Evolutionary conservation across 2,329 filamentous ascomycete species (phyloP).

Genomic region (Lanzia echinophila): DNA sequence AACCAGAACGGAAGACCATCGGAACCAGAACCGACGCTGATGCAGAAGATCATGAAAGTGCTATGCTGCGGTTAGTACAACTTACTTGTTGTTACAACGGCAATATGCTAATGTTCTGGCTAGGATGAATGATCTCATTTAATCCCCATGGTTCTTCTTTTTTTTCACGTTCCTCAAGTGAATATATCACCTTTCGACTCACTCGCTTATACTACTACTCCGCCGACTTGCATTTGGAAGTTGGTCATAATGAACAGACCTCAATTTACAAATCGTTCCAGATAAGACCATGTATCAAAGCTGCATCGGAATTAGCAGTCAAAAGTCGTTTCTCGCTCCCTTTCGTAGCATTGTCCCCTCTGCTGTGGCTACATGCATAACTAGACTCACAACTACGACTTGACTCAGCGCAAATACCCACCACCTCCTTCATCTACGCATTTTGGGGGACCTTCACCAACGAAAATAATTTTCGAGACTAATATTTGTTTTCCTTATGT

Average conservation of each 20-base stretch:
- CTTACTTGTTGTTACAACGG: slow-evolving; percentile 7
- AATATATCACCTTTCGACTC: slow-evolving; percentile 2
- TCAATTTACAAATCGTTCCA: slow-evolving; percentile 20
- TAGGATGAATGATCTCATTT: slow-evolving; percentile 25
- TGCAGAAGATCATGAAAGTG: slow-evolving; percentile 89
- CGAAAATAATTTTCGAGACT: slow-evolving; percentile 22
- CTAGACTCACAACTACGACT: slow-evolving; percentile 9
- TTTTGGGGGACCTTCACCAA: slow-evolving; percentile 4
- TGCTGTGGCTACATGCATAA: slow-evolving; percentile 25
- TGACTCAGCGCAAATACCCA: slow-evolving; percentile 4
- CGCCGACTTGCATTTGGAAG: slow-evolving; percentile 4
- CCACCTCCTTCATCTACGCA: slow-evolving; percentile 15
- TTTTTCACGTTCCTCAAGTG: not conserved
- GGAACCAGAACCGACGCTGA: slow-evolving; percentile 70
- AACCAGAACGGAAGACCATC: slow-evolving; percentile 48
- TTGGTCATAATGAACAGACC: slow-evolving; percentile 22
- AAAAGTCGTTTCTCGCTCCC: slow-evolving; percentile 3
- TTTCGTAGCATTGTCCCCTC: slow-evolving; percentile 23
- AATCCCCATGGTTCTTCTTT: not conserved
- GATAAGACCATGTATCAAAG: slow-evolving; percentile 18
- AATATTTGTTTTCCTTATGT: slow-evolving; percentile 24
- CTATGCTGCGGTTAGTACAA: slow-evolving; percentile 73
- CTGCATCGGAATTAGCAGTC: slow-evolving; percentile 5
- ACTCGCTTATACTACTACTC: slow-evolving; percentile 2
- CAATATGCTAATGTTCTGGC: slow-evolving; percentile 14